Evolutionary conservation across 2,329 filamentous ascomycete genomes (phyloP).

Genomic region (Colletotrichum tamarilloi): DNA sequence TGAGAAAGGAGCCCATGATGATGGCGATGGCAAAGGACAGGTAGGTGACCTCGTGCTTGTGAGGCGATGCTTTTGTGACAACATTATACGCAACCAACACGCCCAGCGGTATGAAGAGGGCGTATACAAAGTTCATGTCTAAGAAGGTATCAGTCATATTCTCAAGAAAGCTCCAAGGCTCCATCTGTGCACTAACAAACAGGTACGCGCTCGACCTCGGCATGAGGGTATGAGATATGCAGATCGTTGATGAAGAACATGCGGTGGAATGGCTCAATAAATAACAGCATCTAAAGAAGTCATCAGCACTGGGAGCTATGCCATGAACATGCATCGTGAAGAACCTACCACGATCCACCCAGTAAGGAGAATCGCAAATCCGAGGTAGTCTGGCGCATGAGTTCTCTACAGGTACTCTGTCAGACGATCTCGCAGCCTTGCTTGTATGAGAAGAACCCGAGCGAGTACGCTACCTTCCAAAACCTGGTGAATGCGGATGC

Average conservation of each 20-base stretch:
- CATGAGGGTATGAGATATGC: slow-evolving; percentile 87
- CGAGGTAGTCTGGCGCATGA: slow-evolving; percentile 90
- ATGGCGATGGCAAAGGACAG: slow-evolving; percentile 84
- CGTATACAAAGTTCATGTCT: slow-evolving; percentile 84
- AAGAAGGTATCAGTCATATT: not conserved
- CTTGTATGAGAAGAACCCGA: slow-evolving; percentile 10
- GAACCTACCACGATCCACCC: slow-evolving; percentile 71
- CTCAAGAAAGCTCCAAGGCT: not conserved
- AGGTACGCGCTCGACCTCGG: slow-evolving; percentile 83
- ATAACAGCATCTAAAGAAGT: slow-evolving; percentile 68
- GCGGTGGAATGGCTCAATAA: slow-evolving; percentile 89
- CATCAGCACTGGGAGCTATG: slow-evolving; percentile 35
- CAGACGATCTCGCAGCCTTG: slow-evolving; percentile 6
- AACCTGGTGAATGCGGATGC: slow-evolving; percentile 52
- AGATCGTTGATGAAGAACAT: slow-evolving; percentile 92
- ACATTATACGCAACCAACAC: slow-evolving; percentile 75
- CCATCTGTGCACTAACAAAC: slow-evolving; percentile 68
- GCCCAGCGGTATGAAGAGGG: slow-evolving; percentile 76
- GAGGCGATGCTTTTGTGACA: slow-evolving; percentile 69
- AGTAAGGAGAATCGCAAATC: slow-evolving; percentile 75
- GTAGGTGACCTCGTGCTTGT: slow-evolving; percentile 88
- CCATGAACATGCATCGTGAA: slow-evolving; percentile 28
- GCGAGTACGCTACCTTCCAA: slow-evolving; percentile 54
- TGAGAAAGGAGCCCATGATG: slow-evolving; percentile 83
- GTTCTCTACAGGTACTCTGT: slow-evolving; percentile 66